Percentiles rank a stretch among this genome's conserved stretches.
Conservation (phyloP, 2,329 filamentous ascomycete genomes). For the Cadophora luteo-olivacea region DNA sequence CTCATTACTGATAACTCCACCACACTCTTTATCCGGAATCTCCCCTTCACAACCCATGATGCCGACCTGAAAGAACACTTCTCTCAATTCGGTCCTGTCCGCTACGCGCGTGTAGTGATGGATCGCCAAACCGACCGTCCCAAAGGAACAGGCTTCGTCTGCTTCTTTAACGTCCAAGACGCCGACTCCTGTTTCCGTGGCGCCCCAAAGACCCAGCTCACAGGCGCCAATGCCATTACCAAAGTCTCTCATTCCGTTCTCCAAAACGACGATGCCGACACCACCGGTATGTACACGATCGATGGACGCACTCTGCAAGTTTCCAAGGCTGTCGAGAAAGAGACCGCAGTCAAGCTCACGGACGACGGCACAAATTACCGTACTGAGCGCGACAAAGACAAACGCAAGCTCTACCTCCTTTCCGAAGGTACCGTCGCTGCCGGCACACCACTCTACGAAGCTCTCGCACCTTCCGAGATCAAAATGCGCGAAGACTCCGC, state of each 20-base stretch:
- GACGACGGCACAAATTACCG: constrained; percentile 69
- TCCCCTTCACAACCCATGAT: constrained; percentile 88
- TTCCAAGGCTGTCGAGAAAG: constrained; percentile 82
- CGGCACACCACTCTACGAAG: constrained; percentile 78
- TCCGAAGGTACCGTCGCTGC: constrained; percentile 82
- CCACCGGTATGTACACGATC: constrained; percentile 84
- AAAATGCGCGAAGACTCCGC: constrained; percentile 88
- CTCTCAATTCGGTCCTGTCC: constrained; percentile 81
- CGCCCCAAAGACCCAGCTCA: constrained; percentile 67
- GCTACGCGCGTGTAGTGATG: constrained; percentile 91
- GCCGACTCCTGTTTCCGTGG: constrained; percentile 76
- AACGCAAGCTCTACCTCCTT: constrained; percentile 86
- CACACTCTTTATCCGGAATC: constrained; percentile 91
- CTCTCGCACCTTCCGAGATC: constrained; percentile 79
- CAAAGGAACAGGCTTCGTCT: constrained; percentile 93
- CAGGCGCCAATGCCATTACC: constrained; percentile 45
- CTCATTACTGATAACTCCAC: constrained; percentile 67
- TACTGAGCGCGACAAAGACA: constrained; percentile 79
- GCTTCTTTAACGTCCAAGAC: constrained; percentile 81
- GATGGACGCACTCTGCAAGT: constrained; percentile 88
- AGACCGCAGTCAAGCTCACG: constrained; percentile 77
- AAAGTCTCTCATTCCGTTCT: constrained; percentile 79
- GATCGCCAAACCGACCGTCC: constrained; percentile 86
- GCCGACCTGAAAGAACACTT: constrained; percentile 86
- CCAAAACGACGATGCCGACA: constrained; percentile 83